Conservation (phyloP, 2,329 filamentous ascomycete genomes). For the Arthrobotrys sinensis region DNA sequence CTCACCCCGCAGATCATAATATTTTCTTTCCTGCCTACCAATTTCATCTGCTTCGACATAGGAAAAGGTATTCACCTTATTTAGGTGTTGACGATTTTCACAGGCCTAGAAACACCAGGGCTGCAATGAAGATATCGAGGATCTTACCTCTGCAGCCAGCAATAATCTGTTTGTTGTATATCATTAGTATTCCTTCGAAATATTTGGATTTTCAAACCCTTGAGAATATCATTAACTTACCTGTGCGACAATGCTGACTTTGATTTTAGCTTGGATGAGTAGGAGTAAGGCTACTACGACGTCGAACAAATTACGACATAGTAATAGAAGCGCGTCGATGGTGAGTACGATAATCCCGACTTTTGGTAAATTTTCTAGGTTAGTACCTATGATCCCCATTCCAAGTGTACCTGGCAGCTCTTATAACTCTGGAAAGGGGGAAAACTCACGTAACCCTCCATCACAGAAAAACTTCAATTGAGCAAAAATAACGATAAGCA, state of each 20-base stretch:
- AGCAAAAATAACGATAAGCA: conserved; percentile 3
- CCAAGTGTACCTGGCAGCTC: too few species aligned
- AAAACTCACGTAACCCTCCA: conserved; percentile 5
- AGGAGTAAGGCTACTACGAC: conserved; percentile 1
- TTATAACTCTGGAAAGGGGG: neutral
- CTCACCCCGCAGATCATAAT: conserved; percentile 4
- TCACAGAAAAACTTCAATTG: conserved; percentile 3
- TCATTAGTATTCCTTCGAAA: neutral
- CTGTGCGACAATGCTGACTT: conserved; percentile 4
- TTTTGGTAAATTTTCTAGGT: neutral
- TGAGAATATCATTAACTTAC: neutral
- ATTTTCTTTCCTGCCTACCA: conserved; percentile 1
- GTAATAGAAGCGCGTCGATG: conserved; percentile 1
- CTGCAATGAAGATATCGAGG: conserved; percentile 1
- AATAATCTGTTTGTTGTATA: conserved; percentile 6
- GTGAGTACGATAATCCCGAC: conserved; percentile 4
- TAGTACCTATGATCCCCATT: too few species aligned
- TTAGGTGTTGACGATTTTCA: conserved; percentile 1
- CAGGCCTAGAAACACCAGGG: conserved; percentile 1
- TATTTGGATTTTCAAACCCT: conserved; percentile 3
- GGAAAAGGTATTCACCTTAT: conserved; percentile 1
- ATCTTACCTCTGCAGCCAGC: conserved; percentile 4
- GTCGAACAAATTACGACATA: conserved; percentile 5
- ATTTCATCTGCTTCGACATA: neutral
- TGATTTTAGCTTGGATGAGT: conserved; percentile 1